Percentiles rank a stretch among this genome's conserved stretches.
These are phyloP conservation scores for Camelina neglecta DNA, from an alignment of 345 rosid species.

Conservation along the genomic window DNA sequence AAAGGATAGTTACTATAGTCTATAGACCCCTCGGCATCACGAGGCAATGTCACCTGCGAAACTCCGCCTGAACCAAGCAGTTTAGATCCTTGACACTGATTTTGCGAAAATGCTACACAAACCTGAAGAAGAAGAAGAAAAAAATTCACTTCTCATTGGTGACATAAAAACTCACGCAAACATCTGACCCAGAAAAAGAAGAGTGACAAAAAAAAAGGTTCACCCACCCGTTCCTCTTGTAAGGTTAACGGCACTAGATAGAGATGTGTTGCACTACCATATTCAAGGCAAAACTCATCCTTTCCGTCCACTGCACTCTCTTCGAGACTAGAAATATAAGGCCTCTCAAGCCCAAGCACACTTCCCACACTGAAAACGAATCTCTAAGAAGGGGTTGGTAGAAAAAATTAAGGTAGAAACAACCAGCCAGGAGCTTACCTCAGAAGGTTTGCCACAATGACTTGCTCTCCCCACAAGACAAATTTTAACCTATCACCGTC, in stretches of 20 bases:
- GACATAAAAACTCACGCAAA: conserved; percentile 27
- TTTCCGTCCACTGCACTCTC: conserved; percentile 61
- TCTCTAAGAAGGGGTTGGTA: conserved; percentile 20
- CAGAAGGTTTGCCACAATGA: conserved; percentile 75
- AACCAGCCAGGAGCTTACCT: conserved; percentile 60
- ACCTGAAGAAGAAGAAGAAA: conserved; percentile 53
- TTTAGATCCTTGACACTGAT: conserved; percentile 68
- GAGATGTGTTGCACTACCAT: conserved; percentile 91
- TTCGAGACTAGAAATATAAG: conserved; percentile 68
- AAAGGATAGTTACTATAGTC: conserved; percentile 88
- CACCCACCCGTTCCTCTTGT: conserved; percentile 78
- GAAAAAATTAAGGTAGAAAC: conserved; percentile 24
- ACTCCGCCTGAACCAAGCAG: conserved; percentile 56
- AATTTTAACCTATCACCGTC: conserved; percentile 69
- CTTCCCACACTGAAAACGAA: conserved; percentile 73
- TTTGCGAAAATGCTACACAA: conserved; percentile 66
- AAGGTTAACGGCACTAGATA: conserved; percentile 78
- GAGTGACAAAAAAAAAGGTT: background rate
- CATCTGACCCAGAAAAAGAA: background rate
- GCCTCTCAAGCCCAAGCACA: conserved; percentile 85
- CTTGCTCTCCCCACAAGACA: conserved; percentile 92
- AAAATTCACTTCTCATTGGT: conserved; percentile 37
- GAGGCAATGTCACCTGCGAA: conserved; percentile 87
- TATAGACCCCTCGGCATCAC: conserved; percentile 84
- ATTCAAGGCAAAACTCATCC: conserved; percentile 80